phyloP scores from a whole-genome alignment of 139 green algal species.

The Spirogloea muscicola region DNA sequence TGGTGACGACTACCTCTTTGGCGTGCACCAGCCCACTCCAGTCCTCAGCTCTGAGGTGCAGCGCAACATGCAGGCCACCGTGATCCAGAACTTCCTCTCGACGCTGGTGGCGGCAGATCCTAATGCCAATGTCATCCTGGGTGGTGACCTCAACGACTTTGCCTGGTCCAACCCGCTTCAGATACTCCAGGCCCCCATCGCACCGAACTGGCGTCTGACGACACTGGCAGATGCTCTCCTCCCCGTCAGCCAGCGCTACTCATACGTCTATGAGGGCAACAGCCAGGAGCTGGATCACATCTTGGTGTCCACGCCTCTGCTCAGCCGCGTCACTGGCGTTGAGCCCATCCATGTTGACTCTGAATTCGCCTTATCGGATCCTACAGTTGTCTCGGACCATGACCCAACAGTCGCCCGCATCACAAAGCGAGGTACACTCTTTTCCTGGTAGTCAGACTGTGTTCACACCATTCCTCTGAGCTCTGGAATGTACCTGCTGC shows the following conservation, averaged over 20 bases:
- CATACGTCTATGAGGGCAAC: not conserved
- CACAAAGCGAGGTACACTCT: too few relatives aligned
- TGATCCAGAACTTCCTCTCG: not conserved
- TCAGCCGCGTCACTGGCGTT: not conserved
- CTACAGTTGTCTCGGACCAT: not conserved
- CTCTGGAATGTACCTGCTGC: too few relatives aligned
- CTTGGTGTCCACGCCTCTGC: not conserved
- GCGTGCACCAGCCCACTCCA: not conserved
- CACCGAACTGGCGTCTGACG: too few relatives aligned
- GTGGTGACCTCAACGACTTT: not conserved
- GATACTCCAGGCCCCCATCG: not conserved
- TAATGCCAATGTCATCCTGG: not conserved
- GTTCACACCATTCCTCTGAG: too few relatives aligned
- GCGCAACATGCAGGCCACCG: not conserved
- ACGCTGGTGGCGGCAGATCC: not conserved
- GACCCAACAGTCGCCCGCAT: conserved; percentile 5
- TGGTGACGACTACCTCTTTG: not conserved
- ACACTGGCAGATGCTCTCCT: not conserved
- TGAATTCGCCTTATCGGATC: conserved; percentile 1
- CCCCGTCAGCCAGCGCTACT: not conserved
- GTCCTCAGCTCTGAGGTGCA: conserved; percentile 5
- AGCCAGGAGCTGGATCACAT: conserved; percentile 4
- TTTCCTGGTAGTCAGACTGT: too few relatives aligned
- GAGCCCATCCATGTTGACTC: not conserved
- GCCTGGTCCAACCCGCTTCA: not conserved